Conservation (phyloP, 495 filamentous ascomycete species). For the Pyrenula aspistea region DNA sequence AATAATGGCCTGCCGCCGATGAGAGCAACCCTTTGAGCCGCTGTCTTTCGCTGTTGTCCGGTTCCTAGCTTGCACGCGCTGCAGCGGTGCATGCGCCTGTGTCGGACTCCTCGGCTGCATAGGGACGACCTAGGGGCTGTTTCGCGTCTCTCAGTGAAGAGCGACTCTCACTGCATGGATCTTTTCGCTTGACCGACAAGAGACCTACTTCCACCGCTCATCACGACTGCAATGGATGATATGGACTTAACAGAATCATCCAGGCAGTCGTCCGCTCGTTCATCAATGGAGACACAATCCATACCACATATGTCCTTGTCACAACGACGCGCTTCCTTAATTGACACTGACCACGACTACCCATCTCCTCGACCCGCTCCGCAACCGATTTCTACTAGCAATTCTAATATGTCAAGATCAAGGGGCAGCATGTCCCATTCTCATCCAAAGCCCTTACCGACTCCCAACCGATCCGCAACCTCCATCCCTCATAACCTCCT, state of each 20-base stretch:
- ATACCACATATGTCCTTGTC: constrained; percentile 14
- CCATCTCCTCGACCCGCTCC: constrained; percentile 19
- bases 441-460: constrained; percentile 37
- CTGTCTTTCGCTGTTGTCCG: not conserved
- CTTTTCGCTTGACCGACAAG: not conserved
- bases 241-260: not conserved
- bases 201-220: not conserved
- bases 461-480: constrained; percentile 35
- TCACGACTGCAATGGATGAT: not conserved
- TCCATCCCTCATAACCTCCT: constrained; percentile 46
- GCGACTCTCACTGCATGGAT: not conserved
- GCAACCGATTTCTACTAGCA: constrained; percentile 19
- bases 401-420: constrained; percentile 16
- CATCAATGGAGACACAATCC: constrained; percentile 8
- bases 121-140: not conserved
- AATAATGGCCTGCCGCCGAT: not conserved
- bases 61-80: not conserved
- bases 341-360: constrained; percentile 17
- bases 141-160: not conserved
- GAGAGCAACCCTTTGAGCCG: not conserved
- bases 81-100: not conserved
- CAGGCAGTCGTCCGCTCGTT: not conserved
- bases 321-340: constrained; percentile 19
- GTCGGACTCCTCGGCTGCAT: not conserved
- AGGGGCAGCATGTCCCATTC: constrained; percentile 24